A percentile compares a stretch with the other conserved stretches of the same genome.
Evolutionary conservation across 768 basidiomycete species (phyloP).

Genomic region (Daedaleopsis nitida): DNA sequence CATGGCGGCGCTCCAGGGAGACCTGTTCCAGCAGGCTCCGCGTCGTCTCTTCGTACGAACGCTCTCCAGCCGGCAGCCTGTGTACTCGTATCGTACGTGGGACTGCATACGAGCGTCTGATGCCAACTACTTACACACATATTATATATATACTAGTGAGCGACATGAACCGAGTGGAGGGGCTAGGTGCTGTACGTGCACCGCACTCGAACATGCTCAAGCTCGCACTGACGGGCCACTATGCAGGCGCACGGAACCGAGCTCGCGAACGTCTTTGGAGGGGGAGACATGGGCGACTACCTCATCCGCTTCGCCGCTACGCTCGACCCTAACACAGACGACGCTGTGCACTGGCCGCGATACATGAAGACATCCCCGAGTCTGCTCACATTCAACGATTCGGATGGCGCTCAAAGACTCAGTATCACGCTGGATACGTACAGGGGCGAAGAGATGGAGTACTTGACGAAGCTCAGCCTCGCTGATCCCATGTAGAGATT

Average conservation of each 20-base stretch:
- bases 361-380: constrained; percentile 19
- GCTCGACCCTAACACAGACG: constrained; percentile 28
- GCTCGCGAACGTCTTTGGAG: constrained; percentile 12
- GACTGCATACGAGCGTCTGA: not conserved
- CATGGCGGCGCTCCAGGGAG: constrained; percentile 29
- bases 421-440: constrained; percentile 26
- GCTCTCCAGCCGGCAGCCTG: constrained; percentile 2
- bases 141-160: not conserved
- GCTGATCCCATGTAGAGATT: not conserved
- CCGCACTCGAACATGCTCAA: no score
- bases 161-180: not conserved
- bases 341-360: constrained; percentile 24
- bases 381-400: constrained; percentile 27
- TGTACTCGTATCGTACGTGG: constrained; percentile 10
- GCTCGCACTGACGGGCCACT: not conserved
- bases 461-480: constrained; percentile 7
- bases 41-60: constrained; percentile 14
- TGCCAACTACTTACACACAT: not conserved
- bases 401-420: constrained; percentile 8
- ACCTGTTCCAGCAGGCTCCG: constrained; percentile 25
- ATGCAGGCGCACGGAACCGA: constrained; percentile 18
- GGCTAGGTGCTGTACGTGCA: constrained; percentile 7
- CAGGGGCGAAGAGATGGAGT: constrained; percentile 18
- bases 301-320: constrained; percentile 30
- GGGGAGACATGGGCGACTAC: constrained; percentile 21